Conservation (phyloP, 1,284 basidiomycete genomes). For the Tetrapyrgos nigripes region DNA sequence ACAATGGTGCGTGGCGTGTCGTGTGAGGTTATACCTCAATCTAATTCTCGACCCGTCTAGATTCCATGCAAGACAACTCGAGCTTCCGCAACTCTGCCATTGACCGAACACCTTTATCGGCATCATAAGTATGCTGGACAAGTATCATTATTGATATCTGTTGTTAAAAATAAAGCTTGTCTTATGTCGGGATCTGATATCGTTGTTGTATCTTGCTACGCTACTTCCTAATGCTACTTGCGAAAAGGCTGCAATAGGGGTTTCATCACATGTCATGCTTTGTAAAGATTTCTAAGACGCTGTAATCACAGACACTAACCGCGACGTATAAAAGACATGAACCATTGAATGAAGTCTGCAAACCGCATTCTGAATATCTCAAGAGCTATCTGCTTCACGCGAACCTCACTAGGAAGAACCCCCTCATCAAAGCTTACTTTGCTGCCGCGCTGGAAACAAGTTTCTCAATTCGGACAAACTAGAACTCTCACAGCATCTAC, state of each 20-base stretch:
- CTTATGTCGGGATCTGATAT: not conserved
- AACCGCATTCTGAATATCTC: too few species aligned
- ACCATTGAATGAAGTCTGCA: not conserved
- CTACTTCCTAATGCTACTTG: not conserved
- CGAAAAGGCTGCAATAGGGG: not conserved
- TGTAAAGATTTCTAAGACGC: not conserved
- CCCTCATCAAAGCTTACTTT: not conserved
- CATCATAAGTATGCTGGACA: not conserved
- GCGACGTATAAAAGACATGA: not conserved
- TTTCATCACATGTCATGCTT: not conserved
- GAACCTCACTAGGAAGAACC: not conserved
- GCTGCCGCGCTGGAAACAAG: not conserved
- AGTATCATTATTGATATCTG: constrained; percentile 14
- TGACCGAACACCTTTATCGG: constrained; percentile 54
- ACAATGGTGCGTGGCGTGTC: constrained; percentile 63
- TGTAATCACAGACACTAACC: too few species aligned
- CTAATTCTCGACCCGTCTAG: constrained; percentile 41
- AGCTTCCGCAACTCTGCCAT: constrained; percentile 75
- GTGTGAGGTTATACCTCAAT: not conserved
- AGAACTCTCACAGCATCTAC: not conserved
- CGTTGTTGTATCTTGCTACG: not conserved
- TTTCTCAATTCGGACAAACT: not conserved
- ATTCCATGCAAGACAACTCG: constrained; percentile 85
- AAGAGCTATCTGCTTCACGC: not conserved
- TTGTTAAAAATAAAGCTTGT: too few species aligned